Evolutionary conservation across 78 protist genomes (phyloP), one percentile per base, ranked within the genome.

Genomic region (Dictyostelium brefeldianum): DNA sequence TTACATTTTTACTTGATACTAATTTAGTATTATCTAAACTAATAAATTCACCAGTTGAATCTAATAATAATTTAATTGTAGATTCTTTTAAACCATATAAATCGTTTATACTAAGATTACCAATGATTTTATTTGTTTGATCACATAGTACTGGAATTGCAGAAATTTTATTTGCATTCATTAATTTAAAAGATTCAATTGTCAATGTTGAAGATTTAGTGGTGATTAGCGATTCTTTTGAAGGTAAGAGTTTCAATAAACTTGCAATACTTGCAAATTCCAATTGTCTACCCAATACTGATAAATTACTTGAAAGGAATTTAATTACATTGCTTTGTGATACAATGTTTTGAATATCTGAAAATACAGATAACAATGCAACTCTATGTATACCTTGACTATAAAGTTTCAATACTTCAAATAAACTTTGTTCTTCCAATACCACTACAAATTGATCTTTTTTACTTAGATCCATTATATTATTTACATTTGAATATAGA

Each of bases 391-490:
- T 27, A 54, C 90, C 90, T 11, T 20, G 48, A 0, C 81, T 22
- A 71, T 83, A 83, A 2, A 83, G n/a, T 73, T 71, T 83, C 10
- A 83, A 15, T 8, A 83, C 90, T 18, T 83, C 90, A 4, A 83
- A 83, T 20, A 83, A 25, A 20, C 47, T 22, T 73, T 83, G 90
- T 12, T 83, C 90, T 5, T 83, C 90, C 8, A 83, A 54, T 31
- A 83, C 90, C 12, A 83, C 90, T 11, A 41, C 43, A 25, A 83
- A 83, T 53, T 83, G 81, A 83, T 83, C 90, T 46, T 71, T 83
- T 27, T 83, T 83, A 18, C 64, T 69, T 10, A 50, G 4, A 54
- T 83, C 80, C 90, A 83, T 83, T 12, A 83, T 70, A 54, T 83
- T 83, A 8, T 47, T 11, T 1, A 83, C 80, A 22, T 11, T 31